Evolutionary conservation across 345 rosid genomes (phyloP), one percentile per base, ranked within the genome.

Genomic region (Syzygium oleosum): DNA sequence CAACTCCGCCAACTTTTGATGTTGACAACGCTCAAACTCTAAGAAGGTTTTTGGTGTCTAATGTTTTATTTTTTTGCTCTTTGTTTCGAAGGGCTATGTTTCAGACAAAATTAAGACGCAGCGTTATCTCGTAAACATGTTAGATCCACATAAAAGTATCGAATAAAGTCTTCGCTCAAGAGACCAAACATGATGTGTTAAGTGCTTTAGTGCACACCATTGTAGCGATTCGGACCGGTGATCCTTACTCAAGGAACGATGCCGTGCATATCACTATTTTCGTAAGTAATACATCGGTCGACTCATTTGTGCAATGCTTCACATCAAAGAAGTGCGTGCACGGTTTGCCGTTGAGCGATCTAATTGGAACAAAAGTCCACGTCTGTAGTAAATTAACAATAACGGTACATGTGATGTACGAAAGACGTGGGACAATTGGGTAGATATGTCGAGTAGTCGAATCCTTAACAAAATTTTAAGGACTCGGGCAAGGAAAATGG

Each of bases 391-490:
- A 61, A n/a, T 61, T 7, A 61, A n/a, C 19, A 61, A n/a, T 61
- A n/a, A n/a, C 3, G 9, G 34, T 13, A n/a, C 2, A 1, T 7
- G 7, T 6, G 9, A 61, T 3, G 19, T 61, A 2, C 2, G 0
- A n/a, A n/a, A n/a, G 15, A 14, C 14, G 6, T 2, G 4, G 5
- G 73, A n/a, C 4, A 13, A n/a, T 2, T 13, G 38, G 38, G 38
- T 6, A 17, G 17, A 6, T 61, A n/a, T 6, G 5, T n/a, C 2
- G 5, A n/a, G 34, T 3, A n/a, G 9, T 61, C 9, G 31, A 61
- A 61, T n/a, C 8, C 38, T 61, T 3, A 13, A 13, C 46, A 14
- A 61, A 9, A 17, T n/a, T 61, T 61, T 13, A 6, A 61, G 19
- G 38, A 13, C 19, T 9, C 19, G 0, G 0, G 0, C 14, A n/a